These are phyloP conservation scores for Biscogniauxia marginata DNA, from an alignment of 2,329 filamentous ascomycete species.

Conservation along the genomic window DNA sequence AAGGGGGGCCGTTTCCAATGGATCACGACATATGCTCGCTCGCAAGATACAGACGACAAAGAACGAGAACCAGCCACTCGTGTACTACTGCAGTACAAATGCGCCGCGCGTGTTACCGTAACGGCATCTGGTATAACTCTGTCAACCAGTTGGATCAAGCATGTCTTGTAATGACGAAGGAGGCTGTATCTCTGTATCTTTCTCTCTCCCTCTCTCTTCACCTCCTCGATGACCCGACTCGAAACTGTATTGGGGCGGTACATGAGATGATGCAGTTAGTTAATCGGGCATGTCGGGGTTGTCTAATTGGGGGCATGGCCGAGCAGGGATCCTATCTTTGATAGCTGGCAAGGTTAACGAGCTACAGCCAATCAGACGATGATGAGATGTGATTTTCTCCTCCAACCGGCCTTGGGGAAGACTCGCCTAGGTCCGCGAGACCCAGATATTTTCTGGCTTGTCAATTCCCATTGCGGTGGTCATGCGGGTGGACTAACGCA, in stretches of 20 bases:
- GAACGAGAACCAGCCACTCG: no score
- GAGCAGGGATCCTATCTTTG: constrained; percentile 9
- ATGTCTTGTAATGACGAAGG: no score
- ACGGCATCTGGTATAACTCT: no score
- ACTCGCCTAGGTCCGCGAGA: not conserved
- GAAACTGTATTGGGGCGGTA: not conserved
- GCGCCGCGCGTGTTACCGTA: no score
- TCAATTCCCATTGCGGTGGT: not conserved
- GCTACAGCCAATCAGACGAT: not conserved
- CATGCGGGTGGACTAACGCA: not conserved
- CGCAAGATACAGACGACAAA: no score
- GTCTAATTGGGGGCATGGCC: constrained; percentile 14
- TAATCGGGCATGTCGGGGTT: constrained; percentile 3
- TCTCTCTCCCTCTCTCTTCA: no score
- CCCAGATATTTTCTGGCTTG: not conserved
- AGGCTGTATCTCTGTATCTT: no score
- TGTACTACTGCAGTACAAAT: no score
- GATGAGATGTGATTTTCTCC: not conserved
- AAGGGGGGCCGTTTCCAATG: no score
- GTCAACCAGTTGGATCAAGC: no score
- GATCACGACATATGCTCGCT: no score
- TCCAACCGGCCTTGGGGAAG: not conserved
- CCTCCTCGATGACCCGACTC: not conserved
- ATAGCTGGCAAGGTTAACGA: not conserved
- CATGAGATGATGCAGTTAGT: no score